These are phyloP conservation scores for Thraustochytrium sp. DNA, from an alignment of 352 stramenopile genomes.

Conservation along the genomic window DNA sequence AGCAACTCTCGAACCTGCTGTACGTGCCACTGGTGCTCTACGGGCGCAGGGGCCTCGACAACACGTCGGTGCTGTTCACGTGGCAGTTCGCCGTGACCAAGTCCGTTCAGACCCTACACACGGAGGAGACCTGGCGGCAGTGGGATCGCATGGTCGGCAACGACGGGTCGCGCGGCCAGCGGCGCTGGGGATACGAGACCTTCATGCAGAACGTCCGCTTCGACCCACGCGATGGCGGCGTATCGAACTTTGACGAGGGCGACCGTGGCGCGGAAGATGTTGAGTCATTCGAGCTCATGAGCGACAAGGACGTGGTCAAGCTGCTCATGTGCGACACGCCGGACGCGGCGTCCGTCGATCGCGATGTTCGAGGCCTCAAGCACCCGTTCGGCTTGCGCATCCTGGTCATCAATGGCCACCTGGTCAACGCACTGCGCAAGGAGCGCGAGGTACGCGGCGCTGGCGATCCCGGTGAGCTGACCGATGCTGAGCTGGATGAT, in stretches of 20 bases:
- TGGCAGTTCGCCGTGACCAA: neutral
- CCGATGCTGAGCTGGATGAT: neutral
- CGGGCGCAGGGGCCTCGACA: neutral
- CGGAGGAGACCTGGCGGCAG: neutral
- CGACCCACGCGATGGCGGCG: neutral
- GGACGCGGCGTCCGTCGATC: neutral
- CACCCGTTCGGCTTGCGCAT: neutral
- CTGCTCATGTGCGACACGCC: neutral
- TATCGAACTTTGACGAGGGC: neutral
- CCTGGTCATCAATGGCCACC: neutral
- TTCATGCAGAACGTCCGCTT: neutral
- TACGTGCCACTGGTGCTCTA: neutral
- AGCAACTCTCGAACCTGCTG: neutral
- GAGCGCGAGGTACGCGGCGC: neutral
- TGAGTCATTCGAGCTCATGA: neutral
- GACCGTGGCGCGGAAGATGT: neutral
- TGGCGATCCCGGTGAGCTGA: neutral
- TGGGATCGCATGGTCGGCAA: neutral
- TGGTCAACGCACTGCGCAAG: neutral
- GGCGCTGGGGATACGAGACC: neutral
- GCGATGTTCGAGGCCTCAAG: neutral
- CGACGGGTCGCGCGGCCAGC: neutral
- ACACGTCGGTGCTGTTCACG: neutral
- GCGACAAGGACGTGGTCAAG: neutral
- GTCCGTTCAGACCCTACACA: neutral